A percentile compares a stretch with the other conserved stretches of the same genome.
Evolutionary conservation across 805 yeast species (phyloP).

Genomic region (Barnettozyma siamensis): DNA sequence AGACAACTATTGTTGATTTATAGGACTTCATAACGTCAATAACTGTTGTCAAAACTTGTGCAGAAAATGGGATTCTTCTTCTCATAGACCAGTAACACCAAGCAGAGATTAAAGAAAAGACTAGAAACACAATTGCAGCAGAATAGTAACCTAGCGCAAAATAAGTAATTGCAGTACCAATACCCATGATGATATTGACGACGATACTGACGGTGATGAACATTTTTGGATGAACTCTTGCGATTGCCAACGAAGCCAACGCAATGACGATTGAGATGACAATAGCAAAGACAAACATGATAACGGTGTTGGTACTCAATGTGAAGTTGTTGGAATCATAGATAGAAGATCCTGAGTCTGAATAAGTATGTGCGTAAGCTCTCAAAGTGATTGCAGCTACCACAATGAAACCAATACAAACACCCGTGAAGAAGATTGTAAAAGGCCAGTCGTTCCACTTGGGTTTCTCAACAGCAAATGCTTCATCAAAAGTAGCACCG

Average conservation of each 20-base stretch:
- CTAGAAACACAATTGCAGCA: slow-evolving; percentile 70
- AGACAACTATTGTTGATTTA: slow-evolving; percentile 62
- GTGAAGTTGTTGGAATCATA: slow-evolving; percentile 52
- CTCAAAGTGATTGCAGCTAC: slow-evolving; percentile 64
- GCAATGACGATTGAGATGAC: slow-evolving; percentile 58
- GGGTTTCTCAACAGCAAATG: slow-evolving; percentile 62
- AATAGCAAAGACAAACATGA: slow-evolving; percentile 61
- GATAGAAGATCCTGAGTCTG: slow-evolving; percentile 57
- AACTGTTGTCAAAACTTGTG: slow-evolving; percentile 61
- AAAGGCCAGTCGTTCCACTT: slow-evolving; percentile 69
- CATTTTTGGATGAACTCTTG: slow-evolving; percentile 56
- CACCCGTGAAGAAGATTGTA: slow-evolving; percentile 44
- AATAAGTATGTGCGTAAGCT: slow-evolving; percentile 52
- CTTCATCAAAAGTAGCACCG: slow-evolving; percentile 53
- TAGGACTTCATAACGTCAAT: slow-evolving; percentile 70
- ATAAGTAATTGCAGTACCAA: slow-evolving; percentile 74
- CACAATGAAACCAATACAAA: slow-evolving; percentile 61
- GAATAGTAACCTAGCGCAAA: slow-evolving; percentile 65
- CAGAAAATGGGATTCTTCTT: slow-evolving; percentile 65
- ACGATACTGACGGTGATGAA: slow-evolving; percentile 69
- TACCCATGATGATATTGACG: slow-evolving; percentile 57
- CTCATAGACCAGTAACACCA: slow-evolving; percentile 72
- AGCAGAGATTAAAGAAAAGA: slow-evolving; percentile 59
- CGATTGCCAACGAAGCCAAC: slow-evolving; percentile 47
- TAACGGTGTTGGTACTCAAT: slow-evolving; percentile 67